Percentiles rank a stretch among this genome's conserved stretches.
These are phyloP conservation scores for Cupressus sempervirens DNA, from an alignment of 75 land plant species.

Conservation along the genomic window DNA sequence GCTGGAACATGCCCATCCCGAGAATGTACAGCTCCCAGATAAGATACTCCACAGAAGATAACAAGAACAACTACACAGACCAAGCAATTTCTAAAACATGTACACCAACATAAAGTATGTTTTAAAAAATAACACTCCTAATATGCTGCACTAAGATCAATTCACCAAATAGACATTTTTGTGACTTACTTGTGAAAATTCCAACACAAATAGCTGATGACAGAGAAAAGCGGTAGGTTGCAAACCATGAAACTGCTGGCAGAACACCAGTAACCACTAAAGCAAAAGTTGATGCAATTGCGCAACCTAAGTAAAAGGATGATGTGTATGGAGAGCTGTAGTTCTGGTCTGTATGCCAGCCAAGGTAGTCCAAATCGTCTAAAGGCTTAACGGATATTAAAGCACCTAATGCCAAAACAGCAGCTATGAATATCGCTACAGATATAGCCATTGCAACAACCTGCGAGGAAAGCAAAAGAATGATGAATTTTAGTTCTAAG, in stretches of 20 bases:
- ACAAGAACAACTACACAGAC: constrained; percentile 73
- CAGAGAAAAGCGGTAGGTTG: constrained; percentile 89
- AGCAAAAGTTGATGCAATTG: constrained; percentile 75
- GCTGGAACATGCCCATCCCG: constrained; percentile 66
- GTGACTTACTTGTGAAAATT: constrained; percentile 62
- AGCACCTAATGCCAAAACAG: constrained; percentile 73
- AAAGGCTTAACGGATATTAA: constrained; percentile 89
- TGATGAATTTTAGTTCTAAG: not conserved
- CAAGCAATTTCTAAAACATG: not conserved
- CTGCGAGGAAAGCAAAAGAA: constrained; percentile 34
- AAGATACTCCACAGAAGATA: constrained; percentile 94
- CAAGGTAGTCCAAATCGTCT: constrained; percentile 66
- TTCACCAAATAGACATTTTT: not conserved
- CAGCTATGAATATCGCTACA: constrained; percentile 50
- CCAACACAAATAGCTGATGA: constrained; percentile 93
- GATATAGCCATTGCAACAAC: constrained; percentile 56
- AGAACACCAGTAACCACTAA: constrained; percentile 80
- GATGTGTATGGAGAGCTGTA: constrained; percentile 82
- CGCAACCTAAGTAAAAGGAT: constrained; percentile 96
- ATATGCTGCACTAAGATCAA: not conserved
- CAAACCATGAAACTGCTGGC: constrained; percentile 96
- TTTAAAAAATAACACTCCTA: not conserved
- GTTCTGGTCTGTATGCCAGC: constrained; percentile 49
- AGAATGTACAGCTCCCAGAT: constrained; percentile 66
- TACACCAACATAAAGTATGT: not conserved